Conservation (phyloP, 2,329 filamentous ascomycete species). For the Epichloe uncinata region DNA sequence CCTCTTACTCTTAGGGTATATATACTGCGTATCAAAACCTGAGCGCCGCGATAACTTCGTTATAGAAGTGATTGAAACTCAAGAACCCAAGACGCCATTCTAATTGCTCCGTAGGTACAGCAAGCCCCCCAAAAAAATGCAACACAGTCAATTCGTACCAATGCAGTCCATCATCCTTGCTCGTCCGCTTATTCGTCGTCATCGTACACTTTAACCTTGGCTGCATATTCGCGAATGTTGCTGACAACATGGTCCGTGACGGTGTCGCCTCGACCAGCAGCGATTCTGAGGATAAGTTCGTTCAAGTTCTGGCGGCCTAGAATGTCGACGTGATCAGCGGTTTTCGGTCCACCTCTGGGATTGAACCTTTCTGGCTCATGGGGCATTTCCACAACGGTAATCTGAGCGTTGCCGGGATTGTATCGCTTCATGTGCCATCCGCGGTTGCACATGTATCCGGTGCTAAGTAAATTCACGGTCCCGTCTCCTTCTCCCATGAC, state of each 20-base stretch:
- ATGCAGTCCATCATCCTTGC: neutral
- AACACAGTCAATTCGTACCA: neutral
- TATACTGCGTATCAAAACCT: neutral
- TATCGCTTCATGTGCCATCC: slow-evolving; percentile 92
- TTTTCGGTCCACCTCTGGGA: slow-evolving; percentile 57
- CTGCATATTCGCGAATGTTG: slow-evolving; percentile 70
- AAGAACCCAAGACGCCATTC: neutral
- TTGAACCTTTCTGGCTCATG: slow-evolving; percentile 91
- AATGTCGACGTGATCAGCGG: slow-evolving; percentile 92
- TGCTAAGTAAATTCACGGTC: slow-evolving; percentile 83
- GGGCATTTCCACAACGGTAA: slow-evolving; percentile 89
- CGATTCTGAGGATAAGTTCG: slow-evolving; percentile 76
- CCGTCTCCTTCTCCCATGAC: slow-evolving; percentile 92
- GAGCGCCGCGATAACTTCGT: neutral
- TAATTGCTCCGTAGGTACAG: neutral
- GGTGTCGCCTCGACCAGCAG: slow-evolving; percentile 67
- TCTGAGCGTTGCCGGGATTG: slow-evolving; percentile 69
- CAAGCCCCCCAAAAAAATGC: neutral
- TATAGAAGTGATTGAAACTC: neutral
- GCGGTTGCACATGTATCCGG: slow-evolving; percentile 92
- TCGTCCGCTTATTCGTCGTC: slow-evolving; percentile 25
- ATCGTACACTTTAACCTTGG: slow-evolving; percentile 71
- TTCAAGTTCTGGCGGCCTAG: slow-evolving; percentile 80
- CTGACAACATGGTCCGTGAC: slow-evolving; percentile 70
- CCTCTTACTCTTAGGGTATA: neutral